These are phyloP conservation scores for Berkeleyomyces basicola DNA, from an alignment of 2,329 filamentous ascomycete genomes.

Conservation along the genomic window DNA sequence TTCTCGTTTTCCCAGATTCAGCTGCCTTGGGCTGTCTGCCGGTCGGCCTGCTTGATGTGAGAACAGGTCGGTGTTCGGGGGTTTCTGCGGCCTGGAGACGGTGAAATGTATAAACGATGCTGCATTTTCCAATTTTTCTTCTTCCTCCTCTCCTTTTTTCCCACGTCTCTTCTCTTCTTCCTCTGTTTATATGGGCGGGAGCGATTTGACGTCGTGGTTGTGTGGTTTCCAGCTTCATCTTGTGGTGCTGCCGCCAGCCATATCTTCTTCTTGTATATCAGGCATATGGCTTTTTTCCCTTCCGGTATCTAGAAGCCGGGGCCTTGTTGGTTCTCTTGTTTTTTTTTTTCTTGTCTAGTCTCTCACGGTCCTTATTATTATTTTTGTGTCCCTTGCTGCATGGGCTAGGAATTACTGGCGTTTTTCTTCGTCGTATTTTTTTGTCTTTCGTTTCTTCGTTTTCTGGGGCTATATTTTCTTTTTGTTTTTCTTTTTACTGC, in stretches of 20 bases:
- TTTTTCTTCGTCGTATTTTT: neutral
- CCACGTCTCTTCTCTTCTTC: neutral
- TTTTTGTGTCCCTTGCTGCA: neutral
- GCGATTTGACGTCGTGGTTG: neutral
- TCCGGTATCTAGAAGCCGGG: too few relatives aligned
- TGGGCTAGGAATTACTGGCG: neutral
- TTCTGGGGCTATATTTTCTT: constrained; percentile 2
- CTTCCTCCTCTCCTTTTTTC: neutral
- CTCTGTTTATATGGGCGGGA: neutral
- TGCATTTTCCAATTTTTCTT: neutral
- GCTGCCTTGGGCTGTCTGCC: too few relatives aligned
- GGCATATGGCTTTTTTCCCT: neutral
- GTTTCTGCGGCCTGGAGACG: neutral
- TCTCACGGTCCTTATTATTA: constrained; percentile 2
- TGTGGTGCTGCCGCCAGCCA: too few relatives aligned
- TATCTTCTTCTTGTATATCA: neutral
- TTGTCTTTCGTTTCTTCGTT: neutral
- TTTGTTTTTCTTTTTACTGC: neutral
- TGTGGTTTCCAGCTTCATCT: neutral
- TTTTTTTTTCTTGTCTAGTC: constrained; percentile 9
- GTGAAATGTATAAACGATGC: neutral
- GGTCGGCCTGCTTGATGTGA: neutral
- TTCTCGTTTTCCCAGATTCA: too few relatives aligned
- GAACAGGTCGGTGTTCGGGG: neutral
- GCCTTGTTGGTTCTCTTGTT: neutral